Percentiles rank a stretch among this genome's conserved stretches.
Conservation (phyloP, 306 rosid genomes). For the Quercus rubra region DNA sequence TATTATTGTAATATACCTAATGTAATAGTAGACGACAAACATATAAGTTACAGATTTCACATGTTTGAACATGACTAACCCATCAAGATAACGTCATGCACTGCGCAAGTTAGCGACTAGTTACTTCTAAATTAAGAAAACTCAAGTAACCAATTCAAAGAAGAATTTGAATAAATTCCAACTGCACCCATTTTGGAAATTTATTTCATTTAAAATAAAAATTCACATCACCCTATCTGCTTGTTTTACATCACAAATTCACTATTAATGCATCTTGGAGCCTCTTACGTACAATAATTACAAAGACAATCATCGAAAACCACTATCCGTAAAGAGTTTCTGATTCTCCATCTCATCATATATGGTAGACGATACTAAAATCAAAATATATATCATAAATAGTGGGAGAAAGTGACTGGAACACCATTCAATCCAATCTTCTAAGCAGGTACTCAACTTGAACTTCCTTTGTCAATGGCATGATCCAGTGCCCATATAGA, state of each 20-base stretch:
- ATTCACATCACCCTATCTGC: not conserved
- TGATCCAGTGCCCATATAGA: constrained; percentile 87
- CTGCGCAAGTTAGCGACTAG: no score
- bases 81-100: no score
- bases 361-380: no score
- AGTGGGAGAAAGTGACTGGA: not conserved
- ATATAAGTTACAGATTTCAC: no score
- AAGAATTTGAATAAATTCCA: not conserved
- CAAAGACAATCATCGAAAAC: not conserved
- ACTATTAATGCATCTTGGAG: not conserved
- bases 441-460: constrained; percentile 83
- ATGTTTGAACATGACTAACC: no score
- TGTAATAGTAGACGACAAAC: no score
- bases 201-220: not conserved
- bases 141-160: no score
- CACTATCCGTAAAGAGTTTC: not conserved
- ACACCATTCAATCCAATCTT: constrained; percentile 62
- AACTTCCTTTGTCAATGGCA: constrained; percentile 96
- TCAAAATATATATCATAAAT: not conserved
- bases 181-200: not conserved
- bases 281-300: not conserved
- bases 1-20: no score
- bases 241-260: not conserved
- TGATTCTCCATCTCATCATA: no score
- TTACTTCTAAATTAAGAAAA: no score